phyloP scores from a whole-genome alignment of 352 stramenopile genomes.

The Phytopythium vexans region DNA sequence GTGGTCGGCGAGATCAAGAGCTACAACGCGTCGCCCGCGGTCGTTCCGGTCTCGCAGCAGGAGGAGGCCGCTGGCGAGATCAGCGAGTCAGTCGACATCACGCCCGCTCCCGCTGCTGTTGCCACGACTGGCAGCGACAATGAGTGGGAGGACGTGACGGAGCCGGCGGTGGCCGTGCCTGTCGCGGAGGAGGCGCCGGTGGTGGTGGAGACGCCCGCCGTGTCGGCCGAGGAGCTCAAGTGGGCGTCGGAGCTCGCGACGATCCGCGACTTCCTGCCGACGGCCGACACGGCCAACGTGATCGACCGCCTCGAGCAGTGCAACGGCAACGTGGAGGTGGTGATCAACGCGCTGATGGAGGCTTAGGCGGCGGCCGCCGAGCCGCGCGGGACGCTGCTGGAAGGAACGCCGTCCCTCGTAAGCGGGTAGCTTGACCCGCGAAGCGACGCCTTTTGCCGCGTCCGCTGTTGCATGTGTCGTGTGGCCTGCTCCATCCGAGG shows the following conservation, averaged over 20 bases:
- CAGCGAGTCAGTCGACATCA: constrained; percentile 22
- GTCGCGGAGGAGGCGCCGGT: constrained; percentile 37
- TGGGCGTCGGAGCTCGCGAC: constrained; percentile 68
- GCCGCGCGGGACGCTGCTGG: not conserved
- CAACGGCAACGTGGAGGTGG: constrained; percentile 80
- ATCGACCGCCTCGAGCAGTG: constrained; percentile 74
- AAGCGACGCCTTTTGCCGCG: too few relatives aligned
- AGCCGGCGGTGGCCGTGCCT: constrained; percentile 22
- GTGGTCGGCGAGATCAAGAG: constrained; percentile 72
- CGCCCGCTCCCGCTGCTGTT: constrained; percentile 9
- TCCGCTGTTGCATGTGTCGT: too few relatives aligned
- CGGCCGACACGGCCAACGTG: constrained; percentile 33
- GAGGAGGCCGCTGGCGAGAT: constrained; percentile 24
- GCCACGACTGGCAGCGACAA: constrained; percentile 32
- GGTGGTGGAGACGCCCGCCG: constrained; percentile 24
- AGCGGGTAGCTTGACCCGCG: not conserved
- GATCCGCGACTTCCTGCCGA: constrained; percentile 75
- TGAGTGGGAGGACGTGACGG: constrained; percentile 67
- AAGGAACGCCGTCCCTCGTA: not conserved
- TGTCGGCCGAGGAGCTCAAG: constrained; percentile 75
- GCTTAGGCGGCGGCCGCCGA: constrained; percentile 34
- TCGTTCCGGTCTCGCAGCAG: constrained; percentile 14
- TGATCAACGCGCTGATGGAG: constrained; percentile 81
- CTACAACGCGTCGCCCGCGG: constrained; percentile 33
- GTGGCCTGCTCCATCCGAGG: not conserved